phyloP scores from a whole-genome alignment of 1,284 basidiomycete species.

The Psilocybe mexicana region DNA sequence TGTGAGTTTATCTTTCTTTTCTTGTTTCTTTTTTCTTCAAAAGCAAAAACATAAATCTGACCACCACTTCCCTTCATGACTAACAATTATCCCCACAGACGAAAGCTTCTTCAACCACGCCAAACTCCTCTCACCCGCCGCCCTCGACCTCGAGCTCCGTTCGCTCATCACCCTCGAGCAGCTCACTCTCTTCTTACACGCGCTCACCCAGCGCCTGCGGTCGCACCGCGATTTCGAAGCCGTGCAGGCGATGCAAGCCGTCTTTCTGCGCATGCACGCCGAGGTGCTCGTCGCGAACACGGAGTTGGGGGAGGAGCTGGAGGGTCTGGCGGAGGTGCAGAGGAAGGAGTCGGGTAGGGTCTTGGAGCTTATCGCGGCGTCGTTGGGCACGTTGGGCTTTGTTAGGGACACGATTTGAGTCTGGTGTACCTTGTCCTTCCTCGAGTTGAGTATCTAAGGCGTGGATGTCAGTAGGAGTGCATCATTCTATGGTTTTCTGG shows the following conservation, averaged over 20 bases:
- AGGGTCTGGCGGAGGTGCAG: constrained; percentile 63
- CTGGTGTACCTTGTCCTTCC: too few species aligned
- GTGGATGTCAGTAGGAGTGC: too few species aligned
- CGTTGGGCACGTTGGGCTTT: constrained; percentile 72
- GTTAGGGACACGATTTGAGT: constrained; percentile 44
- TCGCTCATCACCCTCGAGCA: constrained; percentile 72
- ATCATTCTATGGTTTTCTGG: not conserved
- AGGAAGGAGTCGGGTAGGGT: constrained; percentile 72
- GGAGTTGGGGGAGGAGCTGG: constrained; percentile 61
- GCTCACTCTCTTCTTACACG: constrained; percentile 78
- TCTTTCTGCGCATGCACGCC: constrained; percentile 85
- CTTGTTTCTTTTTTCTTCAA: too few species aligned
- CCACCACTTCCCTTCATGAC: not conserved
- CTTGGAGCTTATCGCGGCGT: constrained; percentile 68
- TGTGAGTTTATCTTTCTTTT: constrained; percentile 47
- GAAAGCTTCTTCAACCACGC: constrained; percentile 84
- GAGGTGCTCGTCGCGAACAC: constrained; percentile 75
- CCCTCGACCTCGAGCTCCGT: constrained; percentile 89
- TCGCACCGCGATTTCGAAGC: constrained; percentile 94
- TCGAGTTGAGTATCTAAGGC: too few species aligned
- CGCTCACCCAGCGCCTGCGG: constrained; percentile 71
- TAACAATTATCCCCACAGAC: constrained; percentile 44
- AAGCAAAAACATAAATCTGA: not conserved
- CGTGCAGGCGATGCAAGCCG: constrained; percentile 85
- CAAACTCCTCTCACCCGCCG: constrained; percentile 88